A percentile compares a stretch with the other conserved stretches of the same genome.
Evolutionary conservation across 352 stramenopile species (phyloP).

Genomic region (Elongisporangium anandrum): DNA sequence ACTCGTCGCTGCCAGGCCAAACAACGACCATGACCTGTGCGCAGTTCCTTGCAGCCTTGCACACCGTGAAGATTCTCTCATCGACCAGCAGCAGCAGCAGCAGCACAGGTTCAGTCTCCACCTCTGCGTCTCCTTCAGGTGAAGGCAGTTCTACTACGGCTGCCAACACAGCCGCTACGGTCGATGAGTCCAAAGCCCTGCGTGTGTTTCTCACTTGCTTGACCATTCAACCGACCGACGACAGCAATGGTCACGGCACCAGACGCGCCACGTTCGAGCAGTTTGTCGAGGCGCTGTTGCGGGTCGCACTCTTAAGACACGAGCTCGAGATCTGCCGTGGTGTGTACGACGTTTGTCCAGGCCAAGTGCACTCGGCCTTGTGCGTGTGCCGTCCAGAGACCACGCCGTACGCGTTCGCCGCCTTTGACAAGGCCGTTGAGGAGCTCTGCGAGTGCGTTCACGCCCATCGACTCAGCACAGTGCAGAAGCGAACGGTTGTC

Average conservation of each 20-base stretch:
- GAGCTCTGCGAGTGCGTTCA: conserved; percentile 40
- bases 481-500: conserved; percentile 21
- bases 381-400: conserved; percentile 27
- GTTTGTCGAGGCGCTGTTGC: conserved; percentile 50
- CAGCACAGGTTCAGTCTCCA: neutral
- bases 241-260: conserved; percentile 7
- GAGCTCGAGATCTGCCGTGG: conserved; percentile 48
- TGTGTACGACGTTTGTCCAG: conserved; percentile 46
- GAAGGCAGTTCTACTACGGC: neutral
- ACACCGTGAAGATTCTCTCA: conserved; percentile 23
- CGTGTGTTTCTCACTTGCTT: conserved; percentile 62
- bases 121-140: neutral
- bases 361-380: conserved; percentile 36
- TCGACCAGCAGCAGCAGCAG: neutral
- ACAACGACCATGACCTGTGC: conserved; percentile 13
- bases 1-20: neutral
- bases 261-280: conserved; percentile 22
- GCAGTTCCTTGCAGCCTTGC: conserved; percentile 26
- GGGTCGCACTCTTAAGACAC: conserved; percentile 37
- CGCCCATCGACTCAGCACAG: conserved; percentile 14
- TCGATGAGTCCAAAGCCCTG: conserved; percentile 50
- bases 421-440: conserved; percentile 39
- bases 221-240: conserved; percentile 17
- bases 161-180: conserved; percentile 5
- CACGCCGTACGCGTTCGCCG: conserved; percentile 29